These are phyloP conservation scores for Neofusicoccum sp. DNA, from an alignment of 2,329 filamentous ascomycete genomes.

Conservation along the genomic window DNA sequence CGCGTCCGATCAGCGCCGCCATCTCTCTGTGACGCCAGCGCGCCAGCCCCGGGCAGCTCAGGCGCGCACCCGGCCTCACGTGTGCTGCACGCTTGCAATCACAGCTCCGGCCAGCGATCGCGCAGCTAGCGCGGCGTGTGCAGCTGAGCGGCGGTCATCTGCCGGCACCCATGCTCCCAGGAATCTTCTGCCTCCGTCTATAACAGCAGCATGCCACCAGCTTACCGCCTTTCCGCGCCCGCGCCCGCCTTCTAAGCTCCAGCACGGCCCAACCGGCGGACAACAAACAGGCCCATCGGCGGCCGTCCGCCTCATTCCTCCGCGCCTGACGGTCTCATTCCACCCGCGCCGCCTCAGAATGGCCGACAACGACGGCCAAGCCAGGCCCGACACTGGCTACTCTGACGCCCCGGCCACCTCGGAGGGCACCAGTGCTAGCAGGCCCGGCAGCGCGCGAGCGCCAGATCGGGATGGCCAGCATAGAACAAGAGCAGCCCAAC, in stretches of 20 bases:
- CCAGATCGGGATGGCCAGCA: slow-evolving; percentile 1
- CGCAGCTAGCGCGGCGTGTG: slow-evolving; percentile 16
- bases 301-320: slow-evolving; percentile 10
- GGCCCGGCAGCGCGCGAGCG: slow-evolving; percentile 11
- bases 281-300: slow-evolving; percentile 13
- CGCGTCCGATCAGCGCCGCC: slow-evolving; percentile 5
- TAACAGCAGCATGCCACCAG: slow-evolving; percentile 12
- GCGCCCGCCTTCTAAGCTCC: slow-evolving; percentile 14
- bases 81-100: slow-evolving; percentile 14
- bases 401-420: not conserved
- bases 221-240: slow-evolving; percentile 14
- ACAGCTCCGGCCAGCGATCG: slow-evolving; percentile 6
- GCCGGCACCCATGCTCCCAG: slow-evolving; percentile 16
- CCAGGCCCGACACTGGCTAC: not conserved
- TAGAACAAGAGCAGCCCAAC: slow-evolving; percentile 9
- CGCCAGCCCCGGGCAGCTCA: not conserved
- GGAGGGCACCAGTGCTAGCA: slow-evolving; percentile 4
- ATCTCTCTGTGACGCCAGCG: slow-evolving; percentile 1
- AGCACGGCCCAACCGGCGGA: slow-evolving; percentile 11
- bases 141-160: slow-evolving; percentile 19
- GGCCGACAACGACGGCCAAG: slow-evolving; percentile 4
- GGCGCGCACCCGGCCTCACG: slow-evolving; percentile 10
- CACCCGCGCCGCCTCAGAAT: slow-evolving; percentile 8
- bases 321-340: slow-evolving; percentile 12
- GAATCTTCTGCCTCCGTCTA: slow-evolving; percentile 5